Evolutionary conservation across 2,329 filamentous ascomycete species (phyloP).

Genomic region (Exophiala oligosperma): DNA sequence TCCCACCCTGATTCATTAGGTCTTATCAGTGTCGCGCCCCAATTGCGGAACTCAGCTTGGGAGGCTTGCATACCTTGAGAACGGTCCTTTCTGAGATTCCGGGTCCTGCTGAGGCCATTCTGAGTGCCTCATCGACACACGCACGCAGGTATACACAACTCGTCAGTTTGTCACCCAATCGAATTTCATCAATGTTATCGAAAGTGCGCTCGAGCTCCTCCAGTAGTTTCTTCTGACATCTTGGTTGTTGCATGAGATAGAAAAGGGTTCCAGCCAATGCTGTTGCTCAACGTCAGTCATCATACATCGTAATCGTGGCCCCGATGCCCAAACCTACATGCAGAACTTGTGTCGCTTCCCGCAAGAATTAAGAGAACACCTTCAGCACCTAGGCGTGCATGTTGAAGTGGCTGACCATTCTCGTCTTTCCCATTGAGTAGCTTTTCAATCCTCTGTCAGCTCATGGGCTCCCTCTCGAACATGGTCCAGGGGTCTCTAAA

Average conservation of each 20-base stretch:
- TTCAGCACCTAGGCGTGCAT: constrained; percentile 2
- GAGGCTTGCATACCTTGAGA: not conserved
- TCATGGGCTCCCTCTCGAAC: not conserved
- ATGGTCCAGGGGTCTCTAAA: not conserved
- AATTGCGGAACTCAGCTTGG: no score
- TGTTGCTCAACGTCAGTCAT: constrained; percentile 24
- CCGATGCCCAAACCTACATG: constrained; percentile 1
- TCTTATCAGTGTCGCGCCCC: no score
- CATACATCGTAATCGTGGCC: not conserved
- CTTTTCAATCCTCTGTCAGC: not conserved
- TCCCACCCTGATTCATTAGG: no score
- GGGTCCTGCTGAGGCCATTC: constrained; percentile 27
- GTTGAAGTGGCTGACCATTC: constrained; percentile 1
- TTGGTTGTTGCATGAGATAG: constrained; percentile 34
- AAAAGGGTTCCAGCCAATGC: constrained; percentile 38
- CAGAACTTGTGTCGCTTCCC: constrained; percentile 25
- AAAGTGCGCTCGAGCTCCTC: constrained; percentile 2
- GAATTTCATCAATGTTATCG: not conserved
- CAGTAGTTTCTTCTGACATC: not conserved
- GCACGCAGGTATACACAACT: constrained; percentile 37
- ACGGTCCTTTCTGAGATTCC: constrained; percentile 41
- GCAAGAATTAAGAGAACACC: constrained; percentile 4
- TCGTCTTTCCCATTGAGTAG: constrained; percentile 1
- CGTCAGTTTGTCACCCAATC: not conserved
- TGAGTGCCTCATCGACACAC: constrained; percentile 43